Evolutionary conservation across 495 filamentous ascomycete genomes (phyloP), one percentile per base, ranked within the genome.

Genomic region (Penicillium atrosanguineum): DNA sequence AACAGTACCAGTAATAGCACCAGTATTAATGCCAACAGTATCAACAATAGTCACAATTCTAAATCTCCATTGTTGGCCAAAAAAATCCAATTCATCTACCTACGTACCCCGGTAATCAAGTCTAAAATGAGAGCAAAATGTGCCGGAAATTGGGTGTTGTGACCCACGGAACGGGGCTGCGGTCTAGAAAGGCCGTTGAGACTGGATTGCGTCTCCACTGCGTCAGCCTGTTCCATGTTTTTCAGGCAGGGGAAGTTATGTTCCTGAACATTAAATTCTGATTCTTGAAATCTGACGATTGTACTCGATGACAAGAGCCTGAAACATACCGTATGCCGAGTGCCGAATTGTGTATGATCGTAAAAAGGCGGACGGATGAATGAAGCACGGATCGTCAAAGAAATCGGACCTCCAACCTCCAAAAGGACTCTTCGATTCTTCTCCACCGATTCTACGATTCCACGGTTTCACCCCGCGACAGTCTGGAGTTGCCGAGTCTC

Each of bases 171-270:
- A 69, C 60, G 51, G 15, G 51, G 43, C 52, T 51, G 29, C 41
- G 55, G 69, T 67, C 67, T 69, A 65, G 64, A 71, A 67, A 67
- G 55, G 56, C 57, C 61, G 44, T 46, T 43, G 41, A 16, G 31
- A 28, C 41, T 43, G 48, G 34, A 62, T 60, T 59, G 53, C 59
- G 64, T 59, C 63, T 42, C 69, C 64, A 68, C 67, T 55, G 56
- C 55, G 56, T 66, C 60, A 62, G 57, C 44, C 42, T 15, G 34
- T 56, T 60, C 60, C 57, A 63, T 38, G 57, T 56, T 57, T 56
- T 18, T 11, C 8, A 14, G 44, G 18, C 45, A 44, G 53, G 53
- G 46, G 53, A 34, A 20, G 52, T 26, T 23, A 15, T 45, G 60
- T 65, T 48, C 57, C 44, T 59, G 52, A 20, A 50, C 16, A 40